A percentile compares a stretch with the other conserved stretches of the same genome.
phyloP scores from a whole-genome alignment of 768 basidiomycete genomes.

The Macrolepiota fuliginosa region DNA sequence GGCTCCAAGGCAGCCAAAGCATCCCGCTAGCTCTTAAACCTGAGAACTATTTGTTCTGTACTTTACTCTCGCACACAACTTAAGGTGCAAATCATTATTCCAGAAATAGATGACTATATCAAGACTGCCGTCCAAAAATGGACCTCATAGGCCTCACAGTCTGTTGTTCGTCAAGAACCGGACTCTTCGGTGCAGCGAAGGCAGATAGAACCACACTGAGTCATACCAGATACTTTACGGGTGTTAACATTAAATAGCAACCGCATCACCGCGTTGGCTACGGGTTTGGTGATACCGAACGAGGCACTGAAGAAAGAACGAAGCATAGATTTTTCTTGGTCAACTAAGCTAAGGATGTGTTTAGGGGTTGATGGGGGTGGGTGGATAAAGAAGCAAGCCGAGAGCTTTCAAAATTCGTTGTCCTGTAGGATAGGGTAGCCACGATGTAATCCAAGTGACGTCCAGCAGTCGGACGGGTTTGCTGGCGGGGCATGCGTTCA shows the following conservation, averaged over 20 bases:
- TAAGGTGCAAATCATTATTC: slow-evolving; percentile 11
- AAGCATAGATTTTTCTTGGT: slow-evolving; percentile 31
- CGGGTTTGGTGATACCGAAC: slow-evolving; percentile 36
- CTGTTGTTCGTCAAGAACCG: slow-evolving; percentile 33
- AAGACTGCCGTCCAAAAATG: slow-evolving; percentile 26
- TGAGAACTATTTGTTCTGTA: background rate
- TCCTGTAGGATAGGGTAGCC: slow-evolving; percentile 44
- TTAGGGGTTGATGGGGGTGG: slow-evolving; percentile 32
- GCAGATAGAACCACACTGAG: slow-evolving; percentile 28
- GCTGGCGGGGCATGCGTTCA: slow-evolving; percentile 30
- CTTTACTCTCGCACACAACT: background rate
- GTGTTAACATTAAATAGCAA: slow-evolving; percentile 42
- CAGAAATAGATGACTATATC: slow-evolving; percentile 21
- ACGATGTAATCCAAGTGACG: slow-evolving; percentile 34
- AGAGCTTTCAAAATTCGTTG: slow-evolving; percentile 38
- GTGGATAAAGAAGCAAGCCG: slow-evolving; percentile 32
- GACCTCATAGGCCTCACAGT: slow-evolving; percentile 35
- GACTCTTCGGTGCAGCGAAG: slow-evolving; percentile 27
- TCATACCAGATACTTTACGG: slow-evolving; percentile 39
- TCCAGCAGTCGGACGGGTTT: slow-evolving; percentile 26
- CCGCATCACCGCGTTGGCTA: slow-evolving; percentile 33
- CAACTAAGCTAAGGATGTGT: slow-evolving; percentile 30
- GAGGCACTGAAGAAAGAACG: slow-evolving; percentile 26
- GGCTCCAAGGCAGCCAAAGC: background rate
- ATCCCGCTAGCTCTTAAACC: too few species aligned